These are phyloP conservation scores for Arthroderma sp. DNA, from an alignment of 2,329 filamentous ascomycete species.

Conservation along the genomic window DNA sequence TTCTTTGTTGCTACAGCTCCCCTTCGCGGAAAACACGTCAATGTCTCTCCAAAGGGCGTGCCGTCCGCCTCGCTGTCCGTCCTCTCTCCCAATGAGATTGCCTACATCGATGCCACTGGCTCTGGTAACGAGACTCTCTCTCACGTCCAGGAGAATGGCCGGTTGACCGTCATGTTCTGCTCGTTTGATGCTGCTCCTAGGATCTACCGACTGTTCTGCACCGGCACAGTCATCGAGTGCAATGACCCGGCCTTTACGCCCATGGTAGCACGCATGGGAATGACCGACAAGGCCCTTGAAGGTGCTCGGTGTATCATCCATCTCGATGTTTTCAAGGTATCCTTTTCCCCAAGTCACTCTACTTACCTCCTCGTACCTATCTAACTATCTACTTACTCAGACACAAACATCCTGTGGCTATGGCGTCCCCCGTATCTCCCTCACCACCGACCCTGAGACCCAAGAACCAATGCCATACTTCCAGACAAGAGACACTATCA, in stretches of 20 bases:
- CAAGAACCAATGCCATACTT: slow-evolving; percentile 23
- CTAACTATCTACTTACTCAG: slow-evolving; percentile 10
- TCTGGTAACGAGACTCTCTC: slow-evolving; percentile 64
- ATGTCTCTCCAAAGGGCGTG: slow-evolving; percentile 63
- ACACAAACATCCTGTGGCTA: slow-evolving; percentile 56
- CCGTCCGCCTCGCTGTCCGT: slow-evolving; percentile 49
- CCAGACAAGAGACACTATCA: slow-evolving; percentile 44
- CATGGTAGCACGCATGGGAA: slow-evolving; percentile 34
- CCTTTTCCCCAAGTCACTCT: slow-evolving; percentile 2
- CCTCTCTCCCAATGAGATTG: slow-evolving; percentile 44
- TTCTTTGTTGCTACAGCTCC: slow-evolving; percentile 68
- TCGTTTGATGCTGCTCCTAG: slow-evolving; percentile 47
- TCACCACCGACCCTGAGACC: slow-evolving; percentile 23
- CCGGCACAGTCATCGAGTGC: slow-evolving; percentile 46
- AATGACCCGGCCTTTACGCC: slow-evolving; percentile 38
- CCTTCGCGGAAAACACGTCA: slow-evolving; percentile 54
- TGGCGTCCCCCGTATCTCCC: slow-evolving; percentile 44
- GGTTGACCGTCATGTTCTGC: slow-evolving; percentile 62
- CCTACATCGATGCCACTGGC: slow-evolving; percentile 62
- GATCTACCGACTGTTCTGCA: slow-evolving; percentile 53
- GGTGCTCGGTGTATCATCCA: slow-evolving; percentile 49
- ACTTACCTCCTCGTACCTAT: not conserved
- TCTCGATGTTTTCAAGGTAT: slow-evolving; percentile 47
- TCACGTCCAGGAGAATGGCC: slow-evolving; percentile 63
- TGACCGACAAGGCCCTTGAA: slow-evolving; percentile 24